Evolutionary conservation across 2,329 filamentous ascomycete species (phyloP).

Genomic region (Ambrosiella beaveri): DNA sequence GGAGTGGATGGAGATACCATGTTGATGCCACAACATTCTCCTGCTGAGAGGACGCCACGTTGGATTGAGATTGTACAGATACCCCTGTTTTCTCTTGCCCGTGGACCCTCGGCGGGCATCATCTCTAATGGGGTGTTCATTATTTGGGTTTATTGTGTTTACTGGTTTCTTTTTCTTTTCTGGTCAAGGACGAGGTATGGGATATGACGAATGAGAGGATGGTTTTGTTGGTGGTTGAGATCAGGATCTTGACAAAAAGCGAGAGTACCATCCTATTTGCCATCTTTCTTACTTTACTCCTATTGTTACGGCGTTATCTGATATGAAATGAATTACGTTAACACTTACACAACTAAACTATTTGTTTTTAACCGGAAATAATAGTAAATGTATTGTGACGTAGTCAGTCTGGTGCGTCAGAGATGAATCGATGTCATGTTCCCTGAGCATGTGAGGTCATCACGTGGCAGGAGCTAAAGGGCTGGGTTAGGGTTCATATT

Average conservation of each 20-base stretch:
- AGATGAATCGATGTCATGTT: too few relatives aligned
- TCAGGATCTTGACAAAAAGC: background rate
- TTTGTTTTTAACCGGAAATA: background rate
- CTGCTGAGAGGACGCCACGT: too few relatives aligned
- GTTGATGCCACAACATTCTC: too few relatives aligned
- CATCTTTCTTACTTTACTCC: background rate
- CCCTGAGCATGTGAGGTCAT: too few relatives aligned
- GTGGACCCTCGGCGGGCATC: too few relatives aligned
- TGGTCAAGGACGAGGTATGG: background rate
- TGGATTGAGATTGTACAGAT: too few relatives aligned
- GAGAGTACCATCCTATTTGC: background rate
- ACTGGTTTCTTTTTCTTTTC: background rate
- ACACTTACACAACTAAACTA: background rate
- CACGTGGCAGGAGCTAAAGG: too few relatives aligned
- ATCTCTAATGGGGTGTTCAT: background rate
- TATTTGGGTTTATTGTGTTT: background rate
- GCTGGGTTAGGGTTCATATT: too few relatives aligned
- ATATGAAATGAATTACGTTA: background rate
- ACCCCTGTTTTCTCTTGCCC: too few relatives aligned
- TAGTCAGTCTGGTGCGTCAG: too few relatives aligned
- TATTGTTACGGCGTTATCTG: background rate
- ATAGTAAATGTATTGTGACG: background rate
- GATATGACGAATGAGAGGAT: background rate
- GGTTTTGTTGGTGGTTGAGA: background rate
- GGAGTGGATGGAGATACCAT: too few relatives aligned